Evolutionary conservation across 2,329 filamentous ascomycete species (phyloP).

Genomic region (Talaromyces funiculosus): DNA sequence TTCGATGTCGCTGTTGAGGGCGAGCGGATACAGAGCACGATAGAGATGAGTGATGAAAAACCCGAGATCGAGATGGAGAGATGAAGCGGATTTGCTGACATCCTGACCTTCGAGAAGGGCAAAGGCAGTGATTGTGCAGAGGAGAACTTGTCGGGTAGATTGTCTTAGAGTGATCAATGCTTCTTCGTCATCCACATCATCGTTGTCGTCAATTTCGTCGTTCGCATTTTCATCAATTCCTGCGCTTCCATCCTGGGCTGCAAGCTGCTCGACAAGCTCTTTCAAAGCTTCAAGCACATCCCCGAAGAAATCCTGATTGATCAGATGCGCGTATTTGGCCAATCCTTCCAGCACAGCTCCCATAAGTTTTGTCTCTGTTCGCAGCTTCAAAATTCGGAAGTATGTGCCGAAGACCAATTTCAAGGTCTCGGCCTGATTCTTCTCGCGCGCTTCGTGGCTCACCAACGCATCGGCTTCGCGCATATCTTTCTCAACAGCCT

Average conservation of each 20-base stretch:
- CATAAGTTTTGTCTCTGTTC: slow-evolving; percentile 71
- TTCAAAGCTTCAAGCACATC: slow-evolving; percentile 91
- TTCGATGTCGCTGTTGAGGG: slow-evolving; percentile 80
- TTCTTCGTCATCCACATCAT: slow-evolving; percentile 35
- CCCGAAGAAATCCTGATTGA: slow-evolving; percentile 98
- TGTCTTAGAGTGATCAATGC: slow-evolving; percentile 56
- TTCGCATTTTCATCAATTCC: slow-evolving; percentile 40
- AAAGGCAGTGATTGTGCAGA: slow-evolving; percentile 94
- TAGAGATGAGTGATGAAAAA: slow-evolving; percentile 96
- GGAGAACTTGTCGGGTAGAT: slow-evolving; percentile 75
- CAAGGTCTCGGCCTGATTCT: slow-evolving; percentile 89
- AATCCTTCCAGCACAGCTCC: slow-evolving; percentile 94
- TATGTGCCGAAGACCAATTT: slow-evolving; percentile 95
- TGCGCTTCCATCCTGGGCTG: slow-evolving; percentile 45
- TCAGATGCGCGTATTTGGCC: slow-evolving; percentile 88
- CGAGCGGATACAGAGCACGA: slow-evolving; percentile 71
- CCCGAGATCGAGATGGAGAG: slow-evolving; percentile 81
- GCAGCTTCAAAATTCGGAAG: slow-evolving; percentile 85
- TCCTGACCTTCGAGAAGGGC: slow-evolving; percentile 95
- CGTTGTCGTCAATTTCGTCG: slow-evolving; percentile 41
- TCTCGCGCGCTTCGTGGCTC: slow-evolving; percentile 84
- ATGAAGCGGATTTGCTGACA: slow-evolving; percentile 72
- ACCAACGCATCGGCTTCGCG: slow-evolving; percentile 84
- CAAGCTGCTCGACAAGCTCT: slow-evolving; percentile 77
- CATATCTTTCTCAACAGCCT: slow-evolving; percentile 87